A percentile compares a stretch with the other conserved stretches of the same genome.
Evolutionary conservation across 495 filamentous ascomycete species (phyloP).

Genomic region (Podospora bellae-mahoneyi): DNA sequence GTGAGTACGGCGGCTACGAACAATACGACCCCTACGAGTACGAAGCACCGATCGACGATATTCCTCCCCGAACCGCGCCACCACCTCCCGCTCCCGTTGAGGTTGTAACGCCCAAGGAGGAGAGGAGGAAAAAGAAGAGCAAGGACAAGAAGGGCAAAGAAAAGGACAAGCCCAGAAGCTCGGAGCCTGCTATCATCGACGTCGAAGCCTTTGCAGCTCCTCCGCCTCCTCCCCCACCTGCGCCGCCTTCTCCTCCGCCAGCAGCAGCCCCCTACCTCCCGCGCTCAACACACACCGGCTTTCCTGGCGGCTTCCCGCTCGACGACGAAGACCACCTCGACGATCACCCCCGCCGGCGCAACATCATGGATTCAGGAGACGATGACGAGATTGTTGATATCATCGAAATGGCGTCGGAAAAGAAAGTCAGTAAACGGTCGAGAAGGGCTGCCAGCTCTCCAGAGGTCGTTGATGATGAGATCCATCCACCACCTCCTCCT

Average conservation of each 20-base stretch:
- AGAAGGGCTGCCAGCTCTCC: conserved; percentile 25
- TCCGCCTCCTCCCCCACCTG: conserved; percentile 24
- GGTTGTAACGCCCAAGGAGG: conserved; percentile 21
- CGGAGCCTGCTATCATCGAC: conserved; percentile 14
- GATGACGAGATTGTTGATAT: conserved; percentile 47
- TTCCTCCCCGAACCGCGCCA: conserved; percentile 23
- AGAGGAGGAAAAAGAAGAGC: conserved; percentile 30
- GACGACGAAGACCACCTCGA: conserved; percentile 33
- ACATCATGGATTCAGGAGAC: conserved; percentile 15
- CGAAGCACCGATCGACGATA: conserved; percentile 8
- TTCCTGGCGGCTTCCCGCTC: conserved; percentile 49
- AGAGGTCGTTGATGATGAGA: conserved; percentile 29
- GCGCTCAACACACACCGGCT: conserved; percentile 51
- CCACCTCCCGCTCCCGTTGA: conserved; percentile 19
- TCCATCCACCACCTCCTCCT: conserved; percentile 24
- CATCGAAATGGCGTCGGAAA: conserved; percentile 44
- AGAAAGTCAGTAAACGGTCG: conserved; percentile 38
- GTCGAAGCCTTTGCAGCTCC: conserved; percentile 20
- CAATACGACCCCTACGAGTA: not conserved
- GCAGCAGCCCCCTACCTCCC: conserved; percentile 14
- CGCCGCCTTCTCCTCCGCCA: conserved; percentile 24
- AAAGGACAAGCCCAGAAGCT: conserved; percentile 16
- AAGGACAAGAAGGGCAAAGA: conserved; percentile 25
- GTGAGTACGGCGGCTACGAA: not conserved
- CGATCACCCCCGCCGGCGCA: not conserved